Conservation (phyloP, 2,329 filamentous ascomycete species). For the Ophiocordyceps camponoti-saundersi region DNA sequence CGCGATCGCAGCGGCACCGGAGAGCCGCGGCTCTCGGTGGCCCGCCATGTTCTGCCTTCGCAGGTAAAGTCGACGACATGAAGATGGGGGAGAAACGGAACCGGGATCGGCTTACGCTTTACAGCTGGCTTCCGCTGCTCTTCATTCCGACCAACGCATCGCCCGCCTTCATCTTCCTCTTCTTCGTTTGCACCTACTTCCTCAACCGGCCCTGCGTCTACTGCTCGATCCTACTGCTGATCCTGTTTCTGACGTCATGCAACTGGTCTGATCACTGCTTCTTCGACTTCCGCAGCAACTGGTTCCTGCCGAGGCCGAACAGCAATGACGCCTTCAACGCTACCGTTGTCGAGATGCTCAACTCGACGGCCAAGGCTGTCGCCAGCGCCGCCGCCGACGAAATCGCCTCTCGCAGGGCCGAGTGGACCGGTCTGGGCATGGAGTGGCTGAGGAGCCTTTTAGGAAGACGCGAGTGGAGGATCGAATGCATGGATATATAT, state of each 20-base stretch:
- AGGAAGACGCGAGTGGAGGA: constrained; percentile 71
- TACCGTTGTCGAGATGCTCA: constrained; percentile 38
- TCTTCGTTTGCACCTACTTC: constrained; percentile 87
- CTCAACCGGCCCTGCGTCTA: constrained; percentile 95
- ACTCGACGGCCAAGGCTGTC: constrained; percentile 53
- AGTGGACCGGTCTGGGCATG: constrained; percentile 62
- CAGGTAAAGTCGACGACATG: constrained; percentile 24
- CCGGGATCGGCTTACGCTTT: not conserved
- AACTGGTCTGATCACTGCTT: constrained; percentile 83
- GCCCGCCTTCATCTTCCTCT: constrained; percentile 70
- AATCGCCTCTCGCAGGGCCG: constrained; percentile 32
- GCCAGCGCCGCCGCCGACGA: constrained; percentile 51
- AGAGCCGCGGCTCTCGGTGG: not conserved
- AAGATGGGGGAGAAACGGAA: not conserved
- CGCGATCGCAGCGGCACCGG: not conserved
- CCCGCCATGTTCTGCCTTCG: constrained; percentile 42
- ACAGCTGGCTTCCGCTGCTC: constrained; percentile 70
- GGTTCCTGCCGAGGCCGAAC: constrained; percentile 64
- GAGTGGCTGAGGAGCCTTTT: constrained; percentile 76
- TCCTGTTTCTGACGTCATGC: constrained; percentile 83
- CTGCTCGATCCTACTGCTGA: constrained; percentile 87
- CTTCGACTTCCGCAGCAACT: constrained; percentile 82
- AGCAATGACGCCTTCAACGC: constrained; percentile 23
- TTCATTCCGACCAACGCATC: constrained; percentile 79
- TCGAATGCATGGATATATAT: constrained; percentile 82